Percentiles rank a stretch among this genome's conserved stretches.
These are phyloP conservation scores for Lavandula angustifolia DNA, from an alignment of 257 asterid genomes.

Conservation along the genomic window DNA sequence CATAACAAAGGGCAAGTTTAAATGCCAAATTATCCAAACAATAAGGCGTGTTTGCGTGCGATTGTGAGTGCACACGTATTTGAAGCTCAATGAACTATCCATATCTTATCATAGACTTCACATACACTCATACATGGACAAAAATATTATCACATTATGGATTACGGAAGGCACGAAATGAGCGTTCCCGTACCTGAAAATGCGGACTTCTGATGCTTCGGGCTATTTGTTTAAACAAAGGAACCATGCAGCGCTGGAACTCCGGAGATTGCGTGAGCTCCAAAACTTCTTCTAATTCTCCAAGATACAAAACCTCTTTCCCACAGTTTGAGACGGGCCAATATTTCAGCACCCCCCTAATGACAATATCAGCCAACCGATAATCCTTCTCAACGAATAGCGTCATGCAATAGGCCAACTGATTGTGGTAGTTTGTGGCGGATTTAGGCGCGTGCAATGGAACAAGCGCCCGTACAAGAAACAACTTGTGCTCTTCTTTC, in stretches of 20 bases:
- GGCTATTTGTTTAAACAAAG: slow-evolving; percentile 80
- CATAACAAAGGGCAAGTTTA: background rate
- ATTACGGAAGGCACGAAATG: slow-evolving; percentile 17
- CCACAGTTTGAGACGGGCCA: slow-evolving; percentile 92
- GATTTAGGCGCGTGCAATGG: slow-evolving; percentile 84
- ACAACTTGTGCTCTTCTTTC: slow-evolving; percentile 95
- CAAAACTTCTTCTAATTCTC: slow-evolving; percentile 85
- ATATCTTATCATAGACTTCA: background rate
- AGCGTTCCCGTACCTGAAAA: slow-evolving; percentile 67
- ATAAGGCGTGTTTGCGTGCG: background rate
- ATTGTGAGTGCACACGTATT: too few species aligned
- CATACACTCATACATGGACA: background rate
- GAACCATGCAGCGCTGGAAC: slow-evolving; percentile 84
- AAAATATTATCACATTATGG: background rate
- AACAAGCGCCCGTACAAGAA: slow-evolving; percentile 78
- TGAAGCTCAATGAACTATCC: background rate
- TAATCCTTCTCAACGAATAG: slow-evolving; percentile 90
- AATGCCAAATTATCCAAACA: background rate
- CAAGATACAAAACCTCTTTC: slow-evolving; percentile 87
- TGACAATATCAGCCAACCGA: slow-evolving; percentile 73
- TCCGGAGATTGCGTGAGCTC: slow-evolving; percentile 78
- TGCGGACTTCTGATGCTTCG: slow-evolving; percentile 86
- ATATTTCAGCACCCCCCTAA: slow-evolving; percentile 73
- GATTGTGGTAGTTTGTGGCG: slow-evolving; percentile 69
- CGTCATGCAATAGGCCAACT: slow-evolving; percentile 69